Evolutionary conservation across 2,329 filamentous ascomycete species (phyloP).

Genomic region (Chaetomiaceae sp.): DNA sequence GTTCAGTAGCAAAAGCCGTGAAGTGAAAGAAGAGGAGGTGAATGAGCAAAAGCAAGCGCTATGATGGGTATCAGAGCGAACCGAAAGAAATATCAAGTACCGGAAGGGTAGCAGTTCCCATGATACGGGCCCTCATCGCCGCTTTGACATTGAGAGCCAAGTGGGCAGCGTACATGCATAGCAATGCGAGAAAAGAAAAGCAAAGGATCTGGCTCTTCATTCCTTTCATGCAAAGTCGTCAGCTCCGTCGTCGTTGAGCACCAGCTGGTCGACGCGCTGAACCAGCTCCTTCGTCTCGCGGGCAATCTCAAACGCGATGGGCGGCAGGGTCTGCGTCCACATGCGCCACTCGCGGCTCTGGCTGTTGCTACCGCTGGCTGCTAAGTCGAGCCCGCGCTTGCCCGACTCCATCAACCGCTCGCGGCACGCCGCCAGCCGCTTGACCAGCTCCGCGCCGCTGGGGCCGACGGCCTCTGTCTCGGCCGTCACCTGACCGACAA

Average conservation of each 20-base stretch:
- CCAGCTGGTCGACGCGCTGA: constrained; percentile 37
- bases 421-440: constrained; percentile 56
- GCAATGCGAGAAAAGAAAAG: too few species aligned
- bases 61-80: too few species aligned
- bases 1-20: too few species aligned
- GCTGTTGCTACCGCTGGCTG: constrained; percentile 43
- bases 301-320: constrained; percentile 81
- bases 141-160: neutral
- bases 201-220: neutral
- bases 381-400: constrained; percentile 54
- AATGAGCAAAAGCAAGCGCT: neutral
- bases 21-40: too few species aligned
- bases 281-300: constrained; percentile 71
- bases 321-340: constrained; percentile 67
- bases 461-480: constrained; percentile 50
- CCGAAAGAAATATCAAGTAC: too few species aligned
- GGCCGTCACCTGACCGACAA: constrained; percentile 63
- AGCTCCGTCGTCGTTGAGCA: constrained; percentile 29
- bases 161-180: neutral
- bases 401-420: constrained; percentile 59
- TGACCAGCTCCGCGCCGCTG: constrained; percentile 42
- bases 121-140: too few species aligned
- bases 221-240: constrained; percentile 44
- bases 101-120: too few species aligned
- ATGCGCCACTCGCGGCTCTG: constrained; percentile 52